Conservation (phyloP, 1,139 yeast genomes). For the Blastobotrys buckinghamii region DNA sequence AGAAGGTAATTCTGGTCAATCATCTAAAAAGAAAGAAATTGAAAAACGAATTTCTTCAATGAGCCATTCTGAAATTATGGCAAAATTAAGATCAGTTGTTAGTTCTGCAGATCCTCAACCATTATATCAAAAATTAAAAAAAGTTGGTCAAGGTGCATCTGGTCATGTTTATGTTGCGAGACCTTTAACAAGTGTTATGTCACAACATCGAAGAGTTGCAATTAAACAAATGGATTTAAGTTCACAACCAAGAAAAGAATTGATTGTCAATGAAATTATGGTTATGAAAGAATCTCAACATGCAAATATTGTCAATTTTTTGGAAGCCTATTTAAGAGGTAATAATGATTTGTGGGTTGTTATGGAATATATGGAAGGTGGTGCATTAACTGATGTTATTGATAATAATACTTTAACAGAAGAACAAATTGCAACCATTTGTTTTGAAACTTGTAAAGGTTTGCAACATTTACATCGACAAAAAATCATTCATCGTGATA, state of each 20-base stretch:
- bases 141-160: conserved; percentile 99
- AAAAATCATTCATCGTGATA: conserved; percentile 92
- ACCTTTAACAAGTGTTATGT: conserved; percentile 40
- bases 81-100: conserved; percentile 78
- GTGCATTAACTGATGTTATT: conserved; percentile 83
- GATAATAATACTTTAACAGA: conserved; percentile 68
- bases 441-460: conserved; percentile 87
- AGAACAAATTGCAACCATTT: conserved; percentile 86
- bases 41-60: conserved; percentile 65
- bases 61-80: conserved; percentile 82
- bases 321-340: conserved; percentile 68
- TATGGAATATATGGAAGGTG: conserved; percentile 95
- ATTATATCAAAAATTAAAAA: conserved; percentile 78
- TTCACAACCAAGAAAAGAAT: conserved; percentile 91
- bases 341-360: conserved; percentile 73
- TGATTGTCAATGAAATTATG: conserved; percentile 85
- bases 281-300: conserved; percentile 93
- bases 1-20: conserved; percentile 18
- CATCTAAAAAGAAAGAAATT: conserved; percentile 14
- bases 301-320: conserved; percentile 85
- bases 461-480: conserved; percentile 85
- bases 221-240: conserved; percentile 93
- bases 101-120: conserved; percentile 79
- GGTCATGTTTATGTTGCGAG: conserved; percentile 93
- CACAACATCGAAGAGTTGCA: conserved; percentile 44